Evolutionary conservation across 2,329 filamentous ascomycete genomes (phyloP).

Genomic region (Onygenales sp.): DNA sequence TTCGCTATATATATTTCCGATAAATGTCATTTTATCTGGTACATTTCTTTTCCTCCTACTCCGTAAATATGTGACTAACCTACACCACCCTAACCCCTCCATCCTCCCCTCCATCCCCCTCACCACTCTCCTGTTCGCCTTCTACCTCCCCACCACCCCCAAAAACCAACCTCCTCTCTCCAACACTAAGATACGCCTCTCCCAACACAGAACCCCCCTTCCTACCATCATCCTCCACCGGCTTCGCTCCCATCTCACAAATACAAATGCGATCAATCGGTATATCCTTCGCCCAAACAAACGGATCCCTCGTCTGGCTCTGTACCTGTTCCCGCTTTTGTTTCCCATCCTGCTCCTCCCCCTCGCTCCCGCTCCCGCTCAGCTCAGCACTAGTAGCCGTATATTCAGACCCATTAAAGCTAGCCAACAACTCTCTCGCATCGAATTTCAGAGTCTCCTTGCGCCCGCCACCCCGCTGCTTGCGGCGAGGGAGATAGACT

Average conservation of each 20-base stretch:
- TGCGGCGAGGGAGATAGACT: slow-evolving; percentile 48
- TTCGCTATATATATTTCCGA: neutral
- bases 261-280: slow-evolving; percentile 63
- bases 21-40: neutral
- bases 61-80: neutral
- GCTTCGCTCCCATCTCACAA: slow-evolving; percentile 80
- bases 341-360: slow-evolving; percentile 6
- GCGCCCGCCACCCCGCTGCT: slow-evolving; percentile 4
- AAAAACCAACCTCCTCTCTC: slow-evolving; percentile 22
- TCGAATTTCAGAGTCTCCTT: slow-evolving; percentile 39
- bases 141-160: neutral
- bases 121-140: neutral
- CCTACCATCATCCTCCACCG: slow-evolving; percentile 36
- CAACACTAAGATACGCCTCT: slow-evolving; percentile 45
- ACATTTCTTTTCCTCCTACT: neutral
- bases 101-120: neutral
- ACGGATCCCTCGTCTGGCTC: slow-evolving; percentile 36
- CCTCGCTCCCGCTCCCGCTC: neutral
- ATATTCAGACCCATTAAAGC: slow-evolving; percentile 16
- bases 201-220: slow-evolving; percentile 37
- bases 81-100: neutral
- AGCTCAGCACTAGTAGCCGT: neutral
- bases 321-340: slow-evolving; percentile 15
- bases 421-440: slow-evolving; percentile 22
- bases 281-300: slow-evolving; percentile 61